Conservation (phyloP, 2,329 filamentous ascomycete genomes). For the Microdochium nivale region DNA sequence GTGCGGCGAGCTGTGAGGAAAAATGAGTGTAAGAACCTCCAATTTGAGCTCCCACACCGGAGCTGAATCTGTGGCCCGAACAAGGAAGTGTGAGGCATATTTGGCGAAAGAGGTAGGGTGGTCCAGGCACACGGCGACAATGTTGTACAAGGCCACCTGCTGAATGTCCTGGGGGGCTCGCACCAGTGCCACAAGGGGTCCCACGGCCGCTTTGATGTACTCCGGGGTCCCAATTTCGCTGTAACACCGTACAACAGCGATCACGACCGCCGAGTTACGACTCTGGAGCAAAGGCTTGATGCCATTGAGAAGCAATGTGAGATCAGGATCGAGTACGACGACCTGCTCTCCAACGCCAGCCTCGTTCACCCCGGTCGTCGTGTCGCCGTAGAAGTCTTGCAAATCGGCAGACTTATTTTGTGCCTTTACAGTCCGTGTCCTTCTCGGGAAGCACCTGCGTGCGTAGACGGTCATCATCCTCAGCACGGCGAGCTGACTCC, state of each 20-base stretch:
- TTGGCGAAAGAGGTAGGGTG: conserved; percentile 75
- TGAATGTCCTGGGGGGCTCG: conserved; percentile 81
- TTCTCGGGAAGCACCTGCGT: conserved; percentile 75
- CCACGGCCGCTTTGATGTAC: conserved; percentile 67
- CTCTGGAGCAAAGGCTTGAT: conserved; percentile 84
- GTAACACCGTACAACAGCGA: conserved; percentile 79
- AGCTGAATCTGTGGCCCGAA: conserved; percentile 69
- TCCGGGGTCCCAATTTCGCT: conserved; percentile 73
- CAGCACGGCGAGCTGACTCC: conserved; percentile 82
- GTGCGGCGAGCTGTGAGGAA: conserved; percentile 68
- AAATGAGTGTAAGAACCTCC: conserved; percentile 83
- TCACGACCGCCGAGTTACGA: conserved; percentile 85
- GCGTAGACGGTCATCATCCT: conserved; percentile 78
- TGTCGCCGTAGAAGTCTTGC: conserved; percentile 77
- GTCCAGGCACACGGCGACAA: conserved; percentile 80
- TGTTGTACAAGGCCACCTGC: conserved; percentile 85
- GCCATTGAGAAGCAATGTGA: conserved; percentile 69
- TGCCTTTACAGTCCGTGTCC: conserved; percentile 46
- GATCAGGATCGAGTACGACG: conserved; percentile 67
- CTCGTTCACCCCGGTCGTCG: conserved; percentile 33
- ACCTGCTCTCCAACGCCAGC: conserved; percentile 39
- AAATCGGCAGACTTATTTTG: conserved; percentile 31
- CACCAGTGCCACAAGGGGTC: conserved; percentile 78
- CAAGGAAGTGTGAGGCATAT: conserved; percentile 82
- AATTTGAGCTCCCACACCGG: conserved; percentile 88